Base-by-base conservation (phyloP, 164 flowering plant genomes). In the Nymphaea colorata region DNA sequence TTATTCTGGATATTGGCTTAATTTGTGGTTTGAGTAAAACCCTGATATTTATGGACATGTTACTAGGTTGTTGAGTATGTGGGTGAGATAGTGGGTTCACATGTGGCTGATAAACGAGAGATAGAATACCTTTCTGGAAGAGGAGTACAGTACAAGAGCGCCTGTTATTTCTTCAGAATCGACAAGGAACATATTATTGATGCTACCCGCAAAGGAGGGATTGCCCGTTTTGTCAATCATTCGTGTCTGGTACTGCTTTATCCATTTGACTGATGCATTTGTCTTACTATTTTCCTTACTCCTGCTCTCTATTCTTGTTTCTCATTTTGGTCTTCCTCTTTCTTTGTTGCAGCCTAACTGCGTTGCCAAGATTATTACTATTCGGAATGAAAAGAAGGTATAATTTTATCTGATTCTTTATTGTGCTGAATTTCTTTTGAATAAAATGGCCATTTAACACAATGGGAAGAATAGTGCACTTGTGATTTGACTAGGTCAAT, bases 161-260 rank as follows among this genome's bases (percentile, higher is more conserved):
- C 90, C 42, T 87, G 90, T 70, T 87, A 87, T 76, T 86, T 87
- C 77, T 87, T 87, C 67, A 81, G 87, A 75, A 81, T 87, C 66
- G 93, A 87, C 60, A 84, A 85, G 75, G 93, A 86, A 66, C 85
- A 84, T 61, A 83, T 87, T 16, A 82, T 87, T 70, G 93, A 87
- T 83, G 90, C 93, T 59, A 87, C 93, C 59, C 70, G 81, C 57
- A 84, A 81, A 77, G 93, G 93, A n/a, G 93, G 93, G 41, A 86
- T 87, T 78, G 93, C 93, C 66, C 86, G 93, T 7, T 87, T 87
- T 78, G 90, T 87, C 69, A 87, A 87, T 70, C 93, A 87, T 74
- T 87, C 93, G 57, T 87, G 93, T 79, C 72, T 72, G 88, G 93
- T 87, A 82, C 62, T 69, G 4, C 25, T 44, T 15, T 10, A 51